Evolutionary conservation across 2,329 filamentous ascomycete species (phyloP), one percentile per base, ranked within the genome.

Genomic region (Microcyclosporella mali): DNA sequence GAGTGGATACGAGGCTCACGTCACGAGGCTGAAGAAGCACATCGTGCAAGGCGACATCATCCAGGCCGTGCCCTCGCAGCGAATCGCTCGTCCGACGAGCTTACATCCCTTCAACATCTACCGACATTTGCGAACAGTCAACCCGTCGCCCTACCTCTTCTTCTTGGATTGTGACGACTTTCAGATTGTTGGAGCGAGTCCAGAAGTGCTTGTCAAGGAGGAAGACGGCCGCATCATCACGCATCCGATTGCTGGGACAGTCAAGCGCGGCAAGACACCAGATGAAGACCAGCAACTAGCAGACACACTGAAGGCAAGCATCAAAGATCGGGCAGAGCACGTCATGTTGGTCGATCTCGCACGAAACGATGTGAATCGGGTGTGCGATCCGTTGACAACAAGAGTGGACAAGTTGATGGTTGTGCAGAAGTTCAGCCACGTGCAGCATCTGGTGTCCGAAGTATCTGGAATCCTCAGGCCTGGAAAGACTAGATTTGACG

Each of bases 41-140:
- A 97, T 98, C 56, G 77, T 80, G 56, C 77, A 79, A 50, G 92
- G 92, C 55, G 88, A 97, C 71, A 97, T 98, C 62, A 97, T 98
- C 68, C 92, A 98, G 66, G 88, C 88, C 1, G 92, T 98, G 12
- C 92, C 92, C 1, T 95, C 88, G 32, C 92, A 98, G 69, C 81
- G 92, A 40, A 86, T 97, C 61, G 83, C 89, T 6, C 79, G 90
- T 19, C 89, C 89, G 11, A 98, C 92, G 2, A 81, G 79, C 43
- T 73, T 98, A 33, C 92, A 98, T 66, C 90, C 92, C 0, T 98
- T 97, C 75, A 98, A 97, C 72, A 86, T 98, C 58, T 98, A 97
- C 74, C 82, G 90, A 41, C 88, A 95, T 64, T 77, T 98, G 29
- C 86, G 92, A 50, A 95, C 88, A n/a, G 86, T 97, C 60, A 98